A percentile compares a stretch with the other conserved stretches of the same genome.
phyloP scores from a whole-genome alignment of 805 yeast species.

The Cyberlindnera nakhonratchasimensis region DNA sequence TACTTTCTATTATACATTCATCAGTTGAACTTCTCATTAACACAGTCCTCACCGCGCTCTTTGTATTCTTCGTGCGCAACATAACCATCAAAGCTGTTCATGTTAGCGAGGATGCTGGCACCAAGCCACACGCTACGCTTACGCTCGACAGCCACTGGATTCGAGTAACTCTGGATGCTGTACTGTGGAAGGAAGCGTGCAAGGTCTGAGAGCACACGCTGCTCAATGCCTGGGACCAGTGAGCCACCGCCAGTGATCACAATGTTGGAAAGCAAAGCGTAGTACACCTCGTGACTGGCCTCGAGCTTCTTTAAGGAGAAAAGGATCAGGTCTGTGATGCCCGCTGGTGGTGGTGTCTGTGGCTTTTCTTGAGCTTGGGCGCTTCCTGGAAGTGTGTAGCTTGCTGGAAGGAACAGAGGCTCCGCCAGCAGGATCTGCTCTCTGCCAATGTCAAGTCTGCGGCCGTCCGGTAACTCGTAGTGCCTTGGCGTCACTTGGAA shows the following conservation, averaged over 20 bases:
- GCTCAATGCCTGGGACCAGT: constrained; percentile 65
- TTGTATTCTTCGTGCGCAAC: constrained; percentile 66
- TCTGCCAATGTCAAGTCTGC: constrained; percentile 43
- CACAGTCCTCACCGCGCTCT: constrained; percentile 57
- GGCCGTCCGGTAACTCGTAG: constrained; percentile 60
- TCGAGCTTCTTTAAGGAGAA: constrained; percentile 41
- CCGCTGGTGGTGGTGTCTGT: constrained; percentile 18
- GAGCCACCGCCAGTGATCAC: constrained; percentile 74
- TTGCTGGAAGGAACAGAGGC: constrained; percentile 65
- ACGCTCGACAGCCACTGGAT: constrained; percentile 64
- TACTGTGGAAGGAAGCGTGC: constrained; percentile 62
- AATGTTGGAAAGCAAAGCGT: constrained; percentile 54
- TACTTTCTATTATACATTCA: not conserved
- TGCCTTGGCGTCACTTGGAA: constrained; percentile 36
- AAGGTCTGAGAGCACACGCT: constrained; percentile 61
- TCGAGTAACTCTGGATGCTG: constrained; percentile 52
- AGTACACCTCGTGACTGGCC: constrained; percentile 38
- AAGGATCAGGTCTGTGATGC: constrained; percentile 38
- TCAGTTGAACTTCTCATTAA: constrained; percentile 43
- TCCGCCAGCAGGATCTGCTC: constrained; percentile 59
- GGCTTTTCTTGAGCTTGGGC: constrained; percentile 27
- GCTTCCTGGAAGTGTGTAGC: constrained; percentile 40
- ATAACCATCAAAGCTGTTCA: constrained; percentile 85
- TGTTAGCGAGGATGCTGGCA: constrained; percentile 68
- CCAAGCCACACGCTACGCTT: constrained; percentile 75